Evolutionary conservation across 2,329 filamentous ascomycete species (phyloP), one percentile per base, ranked within the genome.

Genomic region (Trichoderma polysporum): DNA sequence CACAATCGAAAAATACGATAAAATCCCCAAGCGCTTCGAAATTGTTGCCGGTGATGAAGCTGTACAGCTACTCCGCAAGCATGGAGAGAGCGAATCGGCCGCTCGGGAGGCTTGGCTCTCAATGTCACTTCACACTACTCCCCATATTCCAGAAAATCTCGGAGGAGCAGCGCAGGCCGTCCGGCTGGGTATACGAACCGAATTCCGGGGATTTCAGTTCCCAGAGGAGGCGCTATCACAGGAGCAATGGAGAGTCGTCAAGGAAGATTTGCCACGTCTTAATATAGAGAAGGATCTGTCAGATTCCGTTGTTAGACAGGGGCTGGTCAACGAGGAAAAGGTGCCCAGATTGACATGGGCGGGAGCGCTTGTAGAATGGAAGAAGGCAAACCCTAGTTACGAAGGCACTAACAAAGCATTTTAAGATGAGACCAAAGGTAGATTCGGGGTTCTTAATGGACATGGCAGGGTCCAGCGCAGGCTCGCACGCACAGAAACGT

Each of bases 201-300:
- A 66, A 17, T 66, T 66, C 27, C 35, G 57, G 4, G 37, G 56
- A n/a, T 49, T 13, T 17, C 15, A 66, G 13, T 2, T 49, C 25
- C 10, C 49, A 7, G 47, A 61, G 4, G 37, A 53, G n/a, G 25
- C 22, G 3, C 57, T 66, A 17, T 39, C 50, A 17, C 49, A 61
- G 17, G 45, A 66, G 29, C 54, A 60, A 5, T 53, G 57, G 47
- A 61, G 47, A 4, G 5, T 61, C 25, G 19, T 66, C 29, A 33
- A 53, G n/a, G 39, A 66, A 27, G 64, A 66, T 25, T 45, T 66
- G 35, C 64, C 64, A 6, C 64, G 64, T 9, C 39, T 66, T 33
- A 49, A 61, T 9, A 61, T 66, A 12, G 56, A 66, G 31, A 66
- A 61, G 7, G 64, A 66, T 35, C 19, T 66, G 4, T 45, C 45